Percentiles rank a stretch among this genome's conserved stretches.
phyloP scores from a whole-genome alignment of 2,329 filamentous ascomycete species.

The Alternaria alternata region DNA sequence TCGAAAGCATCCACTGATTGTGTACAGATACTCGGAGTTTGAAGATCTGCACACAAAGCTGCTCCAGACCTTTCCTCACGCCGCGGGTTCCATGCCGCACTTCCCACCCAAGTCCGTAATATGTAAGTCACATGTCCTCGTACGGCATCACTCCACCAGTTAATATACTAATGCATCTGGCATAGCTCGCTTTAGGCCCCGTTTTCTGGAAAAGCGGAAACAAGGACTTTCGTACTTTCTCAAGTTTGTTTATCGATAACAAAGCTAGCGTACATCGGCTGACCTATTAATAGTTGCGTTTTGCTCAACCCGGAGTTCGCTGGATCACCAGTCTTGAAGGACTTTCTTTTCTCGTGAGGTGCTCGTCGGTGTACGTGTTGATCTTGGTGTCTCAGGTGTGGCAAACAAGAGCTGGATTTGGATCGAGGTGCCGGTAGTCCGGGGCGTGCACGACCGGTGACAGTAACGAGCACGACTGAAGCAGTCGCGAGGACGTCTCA shows the following conservation, averaged over 20 bases:
- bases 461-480: neutral
- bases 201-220: constrained; percentile 85
- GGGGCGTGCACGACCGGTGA: neutral
- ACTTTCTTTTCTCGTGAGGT: constrained; percentile 76
- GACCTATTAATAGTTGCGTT: constrained; percentile 71
- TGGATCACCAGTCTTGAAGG: constrained; percentile 87
- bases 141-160: constrained; percentile 31
- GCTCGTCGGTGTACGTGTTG: neutral
- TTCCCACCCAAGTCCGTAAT: constrained; percentile 92
- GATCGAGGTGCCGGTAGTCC: neutral
- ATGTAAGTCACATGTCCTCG: constrained; percentile 62
- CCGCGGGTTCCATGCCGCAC: constrained; percentile 83
- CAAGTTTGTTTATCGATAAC: constrained; percentile 68
- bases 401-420: neutral
- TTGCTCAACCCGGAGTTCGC: constrained; percentile 93
- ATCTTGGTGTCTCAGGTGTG: neutral
- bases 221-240: constrained; percentile 89
- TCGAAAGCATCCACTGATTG: constrained; percentile 27
- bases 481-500: neutral
- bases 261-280: constrained; percentile 38
- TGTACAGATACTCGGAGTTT: constrained; percentile 86
- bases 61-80: constrained; percentile 81
- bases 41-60: constrained; percentile 80
- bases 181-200: constrained; percentile 73
- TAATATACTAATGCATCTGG: constrained; percentile 26